A percentile compares a stretch with the other conserved stretches of the same genome.
phyloP scores from a whole-genome alignment of 495 filamentous ascomycete genomes.

The Darksidea phi region DNA sequence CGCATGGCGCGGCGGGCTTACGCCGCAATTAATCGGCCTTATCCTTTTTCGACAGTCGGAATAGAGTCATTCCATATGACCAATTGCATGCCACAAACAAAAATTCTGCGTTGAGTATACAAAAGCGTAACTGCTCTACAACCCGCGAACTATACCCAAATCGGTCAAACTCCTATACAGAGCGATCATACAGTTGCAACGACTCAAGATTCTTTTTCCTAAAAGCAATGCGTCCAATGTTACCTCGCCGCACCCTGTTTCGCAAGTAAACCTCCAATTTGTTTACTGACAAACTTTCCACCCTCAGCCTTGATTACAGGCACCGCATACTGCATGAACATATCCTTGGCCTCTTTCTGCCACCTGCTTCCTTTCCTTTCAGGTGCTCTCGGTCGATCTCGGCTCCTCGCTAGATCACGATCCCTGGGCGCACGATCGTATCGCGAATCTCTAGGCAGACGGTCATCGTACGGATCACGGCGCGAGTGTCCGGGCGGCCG shows the following conservation, averaged over 20 bases:
- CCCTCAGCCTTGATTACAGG: slow-evolving; percentile 22
- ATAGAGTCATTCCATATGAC: no score
- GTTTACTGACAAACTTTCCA: slow-evolving; percentile 13
- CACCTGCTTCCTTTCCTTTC: slow-evolving; percentile 3
- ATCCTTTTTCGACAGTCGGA: no score
- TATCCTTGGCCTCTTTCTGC: slow-evolving; percentile 16
- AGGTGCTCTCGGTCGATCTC: neutral
- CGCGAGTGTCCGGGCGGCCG: neutral
- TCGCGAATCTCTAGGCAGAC: neutral
- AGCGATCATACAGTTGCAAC: no score
- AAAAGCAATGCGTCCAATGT: neutral
- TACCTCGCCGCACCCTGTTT: slow-evolving; percentile 2
- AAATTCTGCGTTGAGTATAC: no score
- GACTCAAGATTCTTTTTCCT: no score
- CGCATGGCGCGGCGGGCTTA: no score
- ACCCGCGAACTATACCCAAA: no score
- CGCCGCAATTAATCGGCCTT: no score
- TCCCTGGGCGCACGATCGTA: neutral
- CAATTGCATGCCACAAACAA: no score
- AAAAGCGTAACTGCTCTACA: no score
- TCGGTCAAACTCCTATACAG: no score
- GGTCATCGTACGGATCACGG: slow-evolving; percentile 2
- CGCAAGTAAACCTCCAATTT: slow-evolving; percentile 7
- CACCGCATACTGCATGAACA: slow-evolving; percentile 17
- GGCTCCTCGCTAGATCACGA: neutral